phyloP scores from a whole-genome alignment of 2,329 filamentous ascomycete species.

The Alternaria ethzedia region DNA sequence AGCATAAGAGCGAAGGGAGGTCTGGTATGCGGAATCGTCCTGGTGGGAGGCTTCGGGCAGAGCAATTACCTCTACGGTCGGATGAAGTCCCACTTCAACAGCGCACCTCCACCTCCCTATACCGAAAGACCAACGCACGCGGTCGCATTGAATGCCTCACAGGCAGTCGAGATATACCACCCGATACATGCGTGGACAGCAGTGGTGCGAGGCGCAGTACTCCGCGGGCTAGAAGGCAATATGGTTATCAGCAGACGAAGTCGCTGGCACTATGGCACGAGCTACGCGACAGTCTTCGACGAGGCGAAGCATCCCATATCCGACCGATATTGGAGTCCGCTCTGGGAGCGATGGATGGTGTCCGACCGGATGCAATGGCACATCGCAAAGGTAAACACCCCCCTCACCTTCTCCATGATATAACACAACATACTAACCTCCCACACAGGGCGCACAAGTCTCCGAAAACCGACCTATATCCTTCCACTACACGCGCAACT shows the following conservation, averaged over 20 bases:
- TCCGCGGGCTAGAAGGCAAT: conserved; percentile 76
- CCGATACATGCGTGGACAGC: conserved; percentile 83
- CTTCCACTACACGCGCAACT: conserved; percentile 87
- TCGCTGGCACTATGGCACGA: conserved; percentile 79
- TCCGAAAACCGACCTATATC: conserved; percentile 76
- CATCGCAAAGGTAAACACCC: conserved; percentile 68
- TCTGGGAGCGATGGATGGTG: conserved; percentile 86
- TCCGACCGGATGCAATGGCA: conserved; percentile 86
- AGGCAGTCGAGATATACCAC: conserved; percentile 79
- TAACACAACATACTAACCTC: conserved; percentile 7
- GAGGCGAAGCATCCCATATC: conserved; percentile 74
- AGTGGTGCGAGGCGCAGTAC: conserved; percentile 77
- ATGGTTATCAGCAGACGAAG: conserved; percentile 79
- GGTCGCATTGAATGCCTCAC: conserved; percentile 57
- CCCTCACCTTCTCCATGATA: neutral
- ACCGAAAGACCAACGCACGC: conserved; percentile 74
- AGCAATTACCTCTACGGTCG: conserved; percentile 74
- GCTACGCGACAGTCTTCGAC: conserved; percentile 81
- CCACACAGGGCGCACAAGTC: conserved; percentile 70
- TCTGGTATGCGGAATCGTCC: conserved; percentile 68
- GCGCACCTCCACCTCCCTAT: conserved; percentile 60
- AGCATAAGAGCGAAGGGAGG: conserved; percentile 49
- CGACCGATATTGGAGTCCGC: conserved; percentile 78
- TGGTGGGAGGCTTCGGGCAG: conserved; percentile 83
- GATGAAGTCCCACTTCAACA: conserved; percentile 72